Evolutionary conservation across 192 early-diverging fungal species (phyloP).

Genomic region (Thamnidium elegans): DNA sequence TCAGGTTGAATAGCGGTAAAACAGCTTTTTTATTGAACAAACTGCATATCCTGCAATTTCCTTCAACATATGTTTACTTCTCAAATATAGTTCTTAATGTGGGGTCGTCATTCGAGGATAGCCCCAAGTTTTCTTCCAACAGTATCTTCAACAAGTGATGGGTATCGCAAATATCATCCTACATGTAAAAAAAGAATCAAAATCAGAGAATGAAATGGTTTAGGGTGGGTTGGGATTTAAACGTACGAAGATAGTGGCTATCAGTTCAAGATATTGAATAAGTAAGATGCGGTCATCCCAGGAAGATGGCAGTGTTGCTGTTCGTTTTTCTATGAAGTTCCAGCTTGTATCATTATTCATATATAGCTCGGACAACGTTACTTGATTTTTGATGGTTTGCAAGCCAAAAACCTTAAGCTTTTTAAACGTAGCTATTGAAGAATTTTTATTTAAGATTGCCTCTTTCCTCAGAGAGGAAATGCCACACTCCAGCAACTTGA

Average conservation of each 20-base stretch:
- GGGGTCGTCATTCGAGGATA: too few relatives aligned
- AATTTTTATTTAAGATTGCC: neutral
- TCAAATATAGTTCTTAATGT: slow-evolving; percentile 2
- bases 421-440: neutral
- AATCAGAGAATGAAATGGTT: too few relatives aligned
- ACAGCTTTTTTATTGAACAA: slow-evolving; percentile 3
- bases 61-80: slow-evolving; percentile 2
- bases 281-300: slow-evolving; percentile 2
- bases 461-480: neutral
- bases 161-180: too few relatives aligned
- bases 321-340: slow-evolving; percentile 6
- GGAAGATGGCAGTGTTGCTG: neutral
- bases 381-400: neutral
- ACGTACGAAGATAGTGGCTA: slow-evolving; percentile 14
- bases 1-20: too few relatives aligned
- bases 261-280: slow-evolving; percentile 7
- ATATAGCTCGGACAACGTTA: neutral
- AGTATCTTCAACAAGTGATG: too few relatives aligned
- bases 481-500: neutral
- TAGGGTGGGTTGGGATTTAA: neutral
- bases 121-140: neutral
- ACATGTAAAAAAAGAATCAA: too few relatives aligned
- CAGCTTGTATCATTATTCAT: neutral
- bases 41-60: slow-evolving; percentile 1
- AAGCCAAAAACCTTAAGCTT: slow-evolving; percentile 4